Base-by-base conservation (phyloP, 768 basidiomycete species). In the Panus rudis region DNA sequence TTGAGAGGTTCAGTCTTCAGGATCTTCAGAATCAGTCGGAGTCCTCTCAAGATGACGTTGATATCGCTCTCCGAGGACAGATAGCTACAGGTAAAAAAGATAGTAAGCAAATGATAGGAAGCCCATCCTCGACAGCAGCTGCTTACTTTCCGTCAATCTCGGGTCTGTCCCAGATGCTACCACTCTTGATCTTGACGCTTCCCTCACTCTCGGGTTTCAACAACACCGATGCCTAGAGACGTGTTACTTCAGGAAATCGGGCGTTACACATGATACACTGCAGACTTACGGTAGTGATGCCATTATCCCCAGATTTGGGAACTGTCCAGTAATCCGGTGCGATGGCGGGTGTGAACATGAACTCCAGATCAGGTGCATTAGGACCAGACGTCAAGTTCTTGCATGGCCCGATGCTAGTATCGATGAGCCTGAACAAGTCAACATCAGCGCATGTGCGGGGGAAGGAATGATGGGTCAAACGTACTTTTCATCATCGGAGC, bases 81-180 rank as follows among this genome's bases (percentile, higher is more conserved):
- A 39, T 38, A 50, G 23, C 50, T 52, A 31, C 17, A 42, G 10
- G 10, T 17, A 22, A n/a, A 30, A 30, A n/a, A 30, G 10, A 30
- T n/a, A 10, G 28, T 30, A 10, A 30, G 28, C 28, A 30, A 11
- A 14, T 41, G 19, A n/a, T n/a, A n/a, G n/a, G n/a, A 37, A 20
- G 34, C 59, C 46, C 57, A 35, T 39, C 14, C n/a, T 7, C 13
- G 21, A 23, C n/a, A n/a, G n/a, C n/a, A n/a, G n/a, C n/a, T 19
- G 16, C 23, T 35, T 21, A 44, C 43, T 44, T 44, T 6, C 33
- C 7, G 30, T 44, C 34, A 19, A 44, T 38, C 4, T 37, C 24
- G 19, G 43, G 43, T 4, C 22, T 14, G 4, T 6, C 43, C 43
- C 43, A 44, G 6, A 33, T 30, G 26, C 34, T 22, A 6, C 19